These are phyloP conservation scores for Pseudoperonospora humuli DNA, from an alignment of 352 stramenopile species.

Conservation along the genomic window DNA sequence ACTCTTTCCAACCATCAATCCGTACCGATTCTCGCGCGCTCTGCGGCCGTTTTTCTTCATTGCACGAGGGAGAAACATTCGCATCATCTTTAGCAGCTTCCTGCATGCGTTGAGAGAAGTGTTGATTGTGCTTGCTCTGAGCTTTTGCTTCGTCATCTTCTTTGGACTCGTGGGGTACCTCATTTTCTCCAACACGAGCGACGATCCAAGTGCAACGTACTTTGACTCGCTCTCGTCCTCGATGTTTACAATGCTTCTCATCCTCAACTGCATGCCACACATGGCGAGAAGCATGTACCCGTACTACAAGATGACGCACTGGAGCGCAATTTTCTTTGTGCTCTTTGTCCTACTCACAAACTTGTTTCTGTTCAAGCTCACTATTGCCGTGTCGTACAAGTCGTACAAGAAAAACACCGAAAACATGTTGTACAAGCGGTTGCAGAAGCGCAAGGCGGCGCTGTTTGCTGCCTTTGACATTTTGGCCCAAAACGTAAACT, in stretches of 20 bases:
- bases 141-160: constrained; percentile 71
- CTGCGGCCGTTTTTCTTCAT: constrained; percentile 79
- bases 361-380: constrained; percentile 78
- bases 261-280: constrained; percentile 72
- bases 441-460: constrained; percentile 79
- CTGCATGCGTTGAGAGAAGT: constrained; percentile 67
- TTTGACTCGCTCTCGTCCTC: constrained; percentile 64
- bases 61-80: constrained; percentile 65
- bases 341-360: constrained; percentile 75
- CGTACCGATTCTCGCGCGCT: constrained; percentile 57
- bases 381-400: constrained; percentile 76
- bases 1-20: constrained; percentile 40
- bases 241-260: constrained; percentile 79
- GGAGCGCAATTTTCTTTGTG: constrained; percentile 76
- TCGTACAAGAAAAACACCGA: constrained; percentile 84
- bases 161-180: constrained; percentile 72
- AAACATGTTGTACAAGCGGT: constrained; percentile 75
- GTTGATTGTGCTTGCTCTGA: constrained; percentile 56
- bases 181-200: constrained; percentile 65
- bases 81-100: constrained; percentile 80
- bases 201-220: constrained; percentile 40
- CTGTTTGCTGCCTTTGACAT: constrained; percentile 74
- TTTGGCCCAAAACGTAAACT: constrained; percentile 48
- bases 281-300: constrained; percentile 80
- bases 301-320: constrained; percentile 72